Evolutionary conservation across 768 basidiomycete species (phyloP).

Genomic region (Gymnopilus junonius): DNA sequence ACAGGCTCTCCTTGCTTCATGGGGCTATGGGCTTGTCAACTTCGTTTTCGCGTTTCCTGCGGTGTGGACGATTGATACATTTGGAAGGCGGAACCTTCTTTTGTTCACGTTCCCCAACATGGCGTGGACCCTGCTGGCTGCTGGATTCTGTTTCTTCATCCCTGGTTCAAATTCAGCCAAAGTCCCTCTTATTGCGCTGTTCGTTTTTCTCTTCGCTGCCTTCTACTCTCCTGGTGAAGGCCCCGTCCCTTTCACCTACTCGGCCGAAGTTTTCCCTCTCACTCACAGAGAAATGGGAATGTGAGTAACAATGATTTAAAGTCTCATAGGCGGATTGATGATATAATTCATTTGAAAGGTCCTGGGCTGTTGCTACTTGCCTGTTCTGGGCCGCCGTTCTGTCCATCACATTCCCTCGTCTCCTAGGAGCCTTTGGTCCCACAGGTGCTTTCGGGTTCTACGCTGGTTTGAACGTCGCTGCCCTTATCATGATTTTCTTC

Average conservation of each 20-base stretch:
- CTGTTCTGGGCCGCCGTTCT: conserved; percentile 60
- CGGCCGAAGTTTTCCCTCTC: conserved; percentile 90
- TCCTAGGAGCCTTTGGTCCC: conserved; percentile 48
- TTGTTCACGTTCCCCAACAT: conserved; percentile 83
- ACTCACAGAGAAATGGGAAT: conserved; percentile 73
- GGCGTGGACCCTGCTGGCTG: conserved; percentile 73
- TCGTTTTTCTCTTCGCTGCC: conserved; percentile 48
- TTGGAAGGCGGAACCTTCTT: conserved; percentile 77
- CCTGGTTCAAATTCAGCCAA: conserved; percentile 36
- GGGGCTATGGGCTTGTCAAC: conserved; percentile 71
- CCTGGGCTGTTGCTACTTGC: conserved; percentile 58
- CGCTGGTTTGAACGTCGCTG: conserved; percentile 52
- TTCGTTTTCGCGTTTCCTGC: conserved; percentile 72
- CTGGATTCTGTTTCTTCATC: conserved; percentile 76
- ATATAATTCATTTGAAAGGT: conserved; percentile 36
- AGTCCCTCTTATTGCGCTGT: conserved; percentile 46
- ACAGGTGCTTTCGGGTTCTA: conserved; percentile 63
- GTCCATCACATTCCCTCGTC: conserved; percentile 61
- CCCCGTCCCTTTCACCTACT: conserved; percentile 90
- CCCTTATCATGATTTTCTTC: conserved; percentile 60
- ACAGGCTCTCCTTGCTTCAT: conserved; percentile 64
- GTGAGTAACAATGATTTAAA: conserved; percentile 29
- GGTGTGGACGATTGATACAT: conserved; percentile 72
- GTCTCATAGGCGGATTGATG: conserved; percentile 34
- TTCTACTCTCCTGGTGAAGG: conserved; percentile 89